phyloP scores from a whole-genome alignment of 306 rosid species.

The Quercus alba region DNA sequence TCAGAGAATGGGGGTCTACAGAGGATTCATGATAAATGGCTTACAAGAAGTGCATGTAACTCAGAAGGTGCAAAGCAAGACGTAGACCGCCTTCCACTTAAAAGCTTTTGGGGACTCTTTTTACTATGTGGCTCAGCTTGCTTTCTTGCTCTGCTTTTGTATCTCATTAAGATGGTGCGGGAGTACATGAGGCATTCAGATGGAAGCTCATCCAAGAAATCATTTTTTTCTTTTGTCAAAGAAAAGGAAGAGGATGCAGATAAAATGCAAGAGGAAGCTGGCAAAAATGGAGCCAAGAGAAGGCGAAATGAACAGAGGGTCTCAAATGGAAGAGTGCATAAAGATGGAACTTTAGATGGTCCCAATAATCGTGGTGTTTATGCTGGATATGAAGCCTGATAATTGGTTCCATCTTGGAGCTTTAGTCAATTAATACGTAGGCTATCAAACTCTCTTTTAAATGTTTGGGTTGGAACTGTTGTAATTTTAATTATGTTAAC shows the following conservation, averaged over 20 bases:
- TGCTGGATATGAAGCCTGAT: no score
- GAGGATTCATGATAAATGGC: conserved; percentile 97
- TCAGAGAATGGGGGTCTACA: conserved; percentile 78
- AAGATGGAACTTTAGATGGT: conserved; percentile 7
- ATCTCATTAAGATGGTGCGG: conserved; percentile 36
- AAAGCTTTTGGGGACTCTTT: conserved; percentile 85
- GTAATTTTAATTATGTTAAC: no score
- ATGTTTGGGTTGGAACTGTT: no score
- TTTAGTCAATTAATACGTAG: no score
- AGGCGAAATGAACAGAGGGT: conserved; percentile 41
- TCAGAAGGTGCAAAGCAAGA: conserved; percentile 57
- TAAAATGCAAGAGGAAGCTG: neutral
- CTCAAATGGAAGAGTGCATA: conserved; percentile 36
- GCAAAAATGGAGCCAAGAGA: conserved; percentile 43
- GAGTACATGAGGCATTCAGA: conserved; percentile 49
- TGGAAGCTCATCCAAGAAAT: conserved; percentile 6
- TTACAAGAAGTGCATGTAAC: conserved; percentile 56
- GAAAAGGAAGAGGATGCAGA: conserved; percentile 58
- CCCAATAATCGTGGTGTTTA: neutral
- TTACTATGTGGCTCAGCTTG: conserved; percentile 62
- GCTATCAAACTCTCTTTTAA: no score
- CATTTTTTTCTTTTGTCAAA: conserved; percentile 67
- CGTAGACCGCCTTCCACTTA: conserved; percentile 66
- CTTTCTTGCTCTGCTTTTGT: conserved; percentile 50
- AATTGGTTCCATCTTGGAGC: no score